Percentiles rank a stretch among this genome's conserved stretches.
phyloP scores from a whole-genome alignment of 2,329 filamentous ascomycete genomes.

The Apiospora aurea region DNA sequence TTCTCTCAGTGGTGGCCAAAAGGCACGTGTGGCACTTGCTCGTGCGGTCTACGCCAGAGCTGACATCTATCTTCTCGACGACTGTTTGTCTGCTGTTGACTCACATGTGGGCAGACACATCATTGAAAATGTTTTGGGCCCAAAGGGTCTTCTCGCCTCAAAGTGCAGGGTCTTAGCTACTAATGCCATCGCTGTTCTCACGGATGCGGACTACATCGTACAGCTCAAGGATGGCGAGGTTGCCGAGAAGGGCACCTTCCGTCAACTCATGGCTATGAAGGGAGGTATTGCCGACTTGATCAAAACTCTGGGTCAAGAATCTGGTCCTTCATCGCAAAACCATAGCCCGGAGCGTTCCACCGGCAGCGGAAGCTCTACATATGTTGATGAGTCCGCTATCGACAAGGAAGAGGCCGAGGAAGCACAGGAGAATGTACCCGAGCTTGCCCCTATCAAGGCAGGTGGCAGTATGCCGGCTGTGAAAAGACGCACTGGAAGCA shows the following conservation, averaged over 20 bases:
- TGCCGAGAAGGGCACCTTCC: constrained; percentile 87
- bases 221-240: constrained; percentile 84
- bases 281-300: constrained; percentile 87
- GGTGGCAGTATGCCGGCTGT: constrained; percentile 50
- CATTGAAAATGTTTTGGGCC: constrained; percentile 91
- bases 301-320: constrained; percentile 73
- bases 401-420: constrained; percentile 76
- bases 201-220: constrained; percentile 87
- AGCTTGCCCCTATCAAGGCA: constrained; percentile 76
- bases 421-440: constrained; percentile 77
- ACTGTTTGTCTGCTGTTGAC: constrained; percentile 96
- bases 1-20: constrained; percentile 93
- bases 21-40: constrained; percentile 89
- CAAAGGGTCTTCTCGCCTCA: constrained; percentile 78
- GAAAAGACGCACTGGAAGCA: constrained; percentile 72
- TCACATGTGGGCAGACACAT: constrained; percentile 95
- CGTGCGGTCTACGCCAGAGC: constrained; percentile 94
- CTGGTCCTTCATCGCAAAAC: constrained; percentile 46
- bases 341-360: constrained; percentile 53
- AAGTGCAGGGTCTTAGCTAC: constrained; percentile 95
- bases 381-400: constrained; percentile 57
- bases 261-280: constrained; percentile 91
- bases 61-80: constrained; percentile 95
- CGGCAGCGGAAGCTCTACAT: constrained; percentile 63
- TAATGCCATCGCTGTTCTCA: constrained; percentile 90